Evolutionary conservation across 352 stramenopile genomes (phyloP), one percentile per base, ranked within the genome.

Genomic region (Phytopythium helicoides): DNA sequence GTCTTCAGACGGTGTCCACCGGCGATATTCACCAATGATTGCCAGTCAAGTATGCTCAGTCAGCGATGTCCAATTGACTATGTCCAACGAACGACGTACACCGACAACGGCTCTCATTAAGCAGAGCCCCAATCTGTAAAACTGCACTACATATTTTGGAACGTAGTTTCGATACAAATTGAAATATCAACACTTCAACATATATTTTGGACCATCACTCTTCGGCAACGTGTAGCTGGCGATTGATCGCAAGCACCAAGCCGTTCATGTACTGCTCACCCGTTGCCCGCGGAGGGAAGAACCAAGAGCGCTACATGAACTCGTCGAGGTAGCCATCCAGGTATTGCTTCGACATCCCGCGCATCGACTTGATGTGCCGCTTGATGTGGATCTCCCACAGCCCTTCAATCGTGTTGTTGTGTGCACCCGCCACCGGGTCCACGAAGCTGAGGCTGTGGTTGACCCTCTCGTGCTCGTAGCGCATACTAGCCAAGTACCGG

Each of bases 361-460:
- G 47, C 52, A 66, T 58, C 6, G 38, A 23, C 40, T 58, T 61
- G 15, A 61, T 56, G 21, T 54, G 44, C 3, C 36, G n/a, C 41
- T 68, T 64, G 14, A 60, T 48, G 14, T 50, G 49, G 1, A 49
- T 45, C 35, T 62, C 52, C 52, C 42, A 69, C 3, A 56, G 35
- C 0, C 52, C 56, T 38, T 69, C 56, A n/a, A 69, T 58, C 1
- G 52, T 62, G 37, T 62, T 66, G 0, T 53, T 66, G 40, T 59
- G 57, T 1, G 58, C 58, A 0, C 58, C 57, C 1, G 45, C 47
- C 3, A 54, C 25, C 1, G 58, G 58, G 28, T 64, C 54, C 9
- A 63, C 50, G 19, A 58, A 66, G 36, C 66, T 60, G 15, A 58
- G 46, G 0, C 41, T 61, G 55, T 68, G 55, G 21, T 64, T 69